phyloP scores from a whole-genome alignment of 352 stramenopile species.

The Sclerospora graminicola region DNA sequence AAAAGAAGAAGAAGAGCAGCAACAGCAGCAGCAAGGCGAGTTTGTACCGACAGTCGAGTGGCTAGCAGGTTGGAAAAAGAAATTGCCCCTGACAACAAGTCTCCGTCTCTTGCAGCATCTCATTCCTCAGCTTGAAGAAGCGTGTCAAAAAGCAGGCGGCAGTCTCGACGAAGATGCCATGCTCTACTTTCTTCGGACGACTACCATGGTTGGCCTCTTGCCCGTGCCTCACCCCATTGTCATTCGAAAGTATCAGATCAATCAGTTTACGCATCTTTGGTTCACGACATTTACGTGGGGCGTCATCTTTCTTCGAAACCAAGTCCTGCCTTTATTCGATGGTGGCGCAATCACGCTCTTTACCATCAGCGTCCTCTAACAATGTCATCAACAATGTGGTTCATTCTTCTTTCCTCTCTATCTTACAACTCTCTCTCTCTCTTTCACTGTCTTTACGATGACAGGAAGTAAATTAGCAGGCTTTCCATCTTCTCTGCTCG shows the following conservation, averaged over 20 bases:
- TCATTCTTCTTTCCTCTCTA: too few species aligned
- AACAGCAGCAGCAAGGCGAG: constrained; percentile 22
- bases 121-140: constrained; percentile 79
- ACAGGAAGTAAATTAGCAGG: constrained; percentile 60
- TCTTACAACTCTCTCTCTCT: too few species aligned
- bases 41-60: constrained; percentile 90
- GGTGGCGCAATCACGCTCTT: constrained; percentile 94
- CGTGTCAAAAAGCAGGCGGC: constrained; percentile 65
- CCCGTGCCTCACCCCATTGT: constrained; percentile 96
- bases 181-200: constrained; percentile 93
- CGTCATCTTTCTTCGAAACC: constrained; percentile 97
- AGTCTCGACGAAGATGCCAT: constrained; percentile 94
- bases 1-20: constrained; percentile 2
- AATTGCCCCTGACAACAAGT: constrained; percentile 92
- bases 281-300: constrained; percentile 99
- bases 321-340: constrained; percentile 95
- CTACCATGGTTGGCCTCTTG: constrained; percentile 98
- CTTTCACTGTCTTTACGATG: constrained; percentile 20
- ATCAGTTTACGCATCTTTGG: constrained; percentile 97
- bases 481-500: constrained; percentile 65
- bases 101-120: constrained; percentile 92
- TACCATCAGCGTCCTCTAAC: constrained; percentile 81
- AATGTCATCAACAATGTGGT: too few species aligned
- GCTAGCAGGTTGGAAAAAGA: constrained; percentile 91
- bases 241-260: constrained; percentile 98